Conservation (phyloP, 495 filamentous ascomycete genomes). For the Recurvomyces mirabilis region DNA sequence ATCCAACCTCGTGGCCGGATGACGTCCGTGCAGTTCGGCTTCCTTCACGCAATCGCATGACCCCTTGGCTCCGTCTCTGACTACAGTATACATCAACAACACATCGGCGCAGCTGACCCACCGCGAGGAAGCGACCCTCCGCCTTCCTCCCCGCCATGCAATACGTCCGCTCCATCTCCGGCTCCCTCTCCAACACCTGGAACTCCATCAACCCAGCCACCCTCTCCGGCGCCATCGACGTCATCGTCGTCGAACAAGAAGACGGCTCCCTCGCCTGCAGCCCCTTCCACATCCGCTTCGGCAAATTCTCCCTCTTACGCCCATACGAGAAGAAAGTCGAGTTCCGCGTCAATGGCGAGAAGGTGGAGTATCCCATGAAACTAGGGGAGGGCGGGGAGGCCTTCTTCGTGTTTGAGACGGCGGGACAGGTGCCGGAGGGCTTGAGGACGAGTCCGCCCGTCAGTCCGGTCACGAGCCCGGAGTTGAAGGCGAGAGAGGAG, state of each 20-base stretch:
- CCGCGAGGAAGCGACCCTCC: neutral
- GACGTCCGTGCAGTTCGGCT: too few species aligned
- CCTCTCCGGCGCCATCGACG: slow-evolving; percentile 93
- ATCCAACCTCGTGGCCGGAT: too few species aligned
- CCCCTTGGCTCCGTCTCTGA: too few species aligned
- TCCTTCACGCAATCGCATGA: too few species aligned
- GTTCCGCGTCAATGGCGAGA: slow-evolving; percentile 85
- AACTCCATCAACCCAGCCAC: slow-evolving; percentile 99
- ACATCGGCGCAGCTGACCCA: neutral
- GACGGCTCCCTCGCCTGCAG: slow-evolving; percentile 86
- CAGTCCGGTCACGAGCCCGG: slow-evolving; percentile 72
- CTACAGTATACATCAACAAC: neutral
- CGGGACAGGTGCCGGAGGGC: slow-evolving; percentile 72
- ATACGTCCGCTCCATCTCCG: slow-evolving; percentile 92
- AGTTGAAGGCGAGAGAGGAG: slow-evolving; percentile 40
- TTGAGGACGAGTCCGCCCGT: slow-evolving; percentile 90
- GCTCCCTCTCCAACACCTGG: slow-evolving; percentile 96
- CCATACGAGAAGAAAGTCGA: slow-evolving; percentile 99
- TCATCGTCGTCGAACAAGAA: slow-evolving; percentile 95
- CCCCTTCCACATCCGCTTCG: slow-evolving; percentile 97
- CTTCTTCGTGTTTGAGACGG: slow-evolving; percentile 97
- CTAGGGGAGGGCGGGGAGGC: slow-evolving; percentile 94
- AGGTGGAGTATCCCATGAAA: slow-evolving; percentile 95
- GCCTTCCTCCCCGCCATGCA: slow-evolving; percentile 80
- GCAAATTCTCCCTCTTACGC: slow-evolving; percentile 91